These are phyloP conservation scores for Tagetes erecta DNA, from an alignment of 129 eudicot genomes.

Conservation along the genomic window DNA sequence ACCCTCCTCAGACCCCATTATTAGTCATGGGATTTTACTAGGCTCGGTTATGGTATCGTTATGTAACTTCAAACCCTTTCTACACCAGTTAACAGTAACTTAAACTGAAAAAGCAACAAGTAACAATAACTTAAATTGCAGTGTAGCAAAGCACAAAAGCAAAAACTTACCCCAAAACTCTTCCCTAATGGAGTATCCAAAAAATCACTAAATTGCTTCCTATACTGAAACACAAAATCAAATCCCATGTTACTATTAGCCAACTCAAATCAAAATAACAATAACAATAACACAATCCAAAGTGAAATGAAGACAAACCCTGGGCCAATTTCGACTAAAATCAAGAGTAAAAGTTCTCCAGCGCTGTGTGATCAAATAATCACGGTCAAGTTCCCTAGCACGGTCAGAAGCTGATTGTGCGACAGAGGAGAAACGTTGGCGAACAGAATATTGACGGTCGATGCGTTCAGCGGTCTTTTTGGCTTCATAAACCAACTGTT, in stretches of 20 bases:
- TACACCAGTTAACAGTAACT: neutral
- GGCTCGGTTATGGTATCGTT: neutral
- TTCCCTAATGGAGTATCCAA: slow-evolving; percentile 72
- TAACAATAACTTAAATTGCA: neutral
- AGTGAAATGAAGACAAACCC: slow-evolving; percentile 49
- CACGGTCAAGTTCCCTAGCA: slow-evolving; percentile 80
- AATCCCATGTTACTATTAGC: neutral
- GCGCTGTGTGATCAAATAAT: slow-evolving; percentile 55
- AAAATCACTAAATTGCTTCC: slow-evolving; percentile 65
- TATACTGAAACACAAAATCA: slow-evolving; percentile 59
- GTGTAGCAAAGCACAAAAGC: neutral
- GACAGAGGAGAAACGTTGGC: slow-evolving; percentile 45
- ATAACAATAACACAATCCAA: neutral
- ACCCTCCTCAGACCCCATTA: too few relatives aligned
- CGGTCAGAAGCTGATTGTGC: slow-evolving; percentile 66
- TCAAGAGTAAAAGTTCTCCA: slow-evolving; percentile 72
- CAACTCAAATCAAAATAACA: neutral
- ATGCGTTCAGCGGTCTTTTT: slow-evolving; percentile 82
- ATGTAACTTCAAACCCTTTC: neutral
- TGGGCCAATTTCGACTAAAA: slow-evolving; percentile 75
- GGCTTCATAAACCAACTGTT: slow-evolving; percentile 63
- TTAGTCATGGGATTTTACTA: too few relatives aligned
- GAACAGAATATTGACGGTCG: slow-evolving; percentile 67
- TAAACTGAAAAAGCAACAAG: neutral
- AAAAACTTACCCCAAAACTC: slow-evolving; percentile 63